Base-by-base conservation (phyloP, 2,329 filamentous ascomycete genomes). In the Cephalotrichum gorgonifer region DNA sequence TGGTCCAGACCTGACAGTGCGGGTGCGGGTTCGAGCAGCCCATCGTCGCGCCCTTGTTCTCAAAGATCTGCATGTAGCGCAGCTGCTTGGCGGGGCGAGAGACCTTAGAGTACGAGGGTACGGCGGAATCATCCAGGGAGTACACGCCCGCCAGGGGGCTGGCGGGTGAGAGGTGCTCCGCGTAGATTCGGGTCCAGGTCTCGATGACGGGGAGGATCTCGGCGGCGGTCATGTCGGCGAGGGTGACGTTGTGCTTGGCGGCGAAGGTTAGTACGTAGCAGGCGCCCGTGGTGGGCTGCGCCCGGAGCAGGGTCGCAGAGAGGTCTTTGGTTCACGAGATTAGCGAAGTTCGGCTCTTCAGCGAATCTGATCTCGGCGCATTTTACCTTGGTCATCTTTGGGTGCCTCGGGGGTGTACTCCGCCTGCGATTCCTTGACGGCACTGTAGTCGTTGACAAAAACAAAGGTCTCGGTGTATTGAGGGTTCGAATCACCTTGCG, bases 21-120 rank as follows among this genome's bases (percentile, higher is more conserved):
- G 93, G 93, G 64, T 98, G 93, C 1, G 93, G 93, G 64, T 98
- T 98, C 2, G 91, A 97, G 72, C 93, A 98, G 47, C 93, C 93
- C 93, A 98, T 98, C 11, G 91, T 88, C 1, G 86, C 82, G 47
- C 93, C 93, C 69, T 98, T 98, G 73, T 98, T 98, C 70, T 98
- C 93, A 54, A 98, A 98, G 55, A 98, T 97, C 64, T 98, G 93
- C 90, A 98, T 96, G 69, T 95, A 97, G 48, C 86, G 81, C 4
- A 54, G 51, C 31, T 54, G 53, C 8, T 33, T 23, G 8, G 43
- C 25, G 2, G 52, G 17, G n/a, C 27, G 7, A 15, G 46, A 15
- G 27, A 48, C 20, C 14, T 31, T 11, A 11, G 38, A 4, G 38
- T 43, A 9, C 7, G 27, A 38, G 26, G 69, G 67, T 7, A 68